Evolutionary conservation across 257 asterid genomes (phyloP).

Genomic region (Capsicum rhomboideum): DNA sequence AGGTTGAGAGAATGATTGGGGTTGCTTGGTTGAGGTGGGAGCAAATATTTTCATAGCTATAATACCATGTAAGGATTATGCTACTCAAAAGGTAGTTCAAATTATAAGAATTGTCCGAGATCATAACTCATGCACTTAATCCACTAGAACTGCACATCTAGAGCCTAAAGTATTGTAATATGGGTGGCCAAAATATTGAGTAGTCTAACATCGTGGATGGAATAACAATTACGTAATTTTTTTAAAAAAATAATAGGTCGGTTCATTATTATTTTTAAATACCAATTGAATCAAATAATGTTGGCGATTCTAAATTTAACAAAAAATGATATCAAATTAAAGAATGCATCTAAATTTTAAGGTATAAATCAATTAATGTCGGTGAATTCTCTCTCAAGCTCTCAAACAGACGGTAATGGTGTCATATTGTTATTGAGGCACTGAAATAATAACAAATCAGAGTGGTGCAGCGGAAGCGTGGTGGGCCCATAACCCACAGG

Average conservation of each 20-base stretch:
- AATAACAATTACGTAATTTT: too few relatives aligned
- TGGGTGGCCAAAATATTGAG: not conserved
- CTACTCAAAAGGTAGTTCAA: not conserved
- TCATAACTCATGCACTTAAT: not conserved
- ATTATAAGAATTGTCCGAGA: not conserved
- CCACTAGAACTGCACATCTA: not conserved
- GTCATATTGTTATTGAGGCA: rapidly evolving
- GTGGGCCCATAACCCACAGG: constrained; percentile 99
- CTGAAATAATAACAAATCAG: not conserved
- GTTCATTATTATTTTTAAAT: not conserved
- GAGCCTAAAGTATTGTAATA: too few relatives aligned
- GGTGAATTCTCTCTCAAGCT: too few relatives aligned
- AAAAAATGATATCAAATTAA: not conserved
- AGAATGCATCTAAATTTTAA: too few relatives aligned
- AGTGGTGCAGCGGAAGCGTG: constrained; percentile 67
- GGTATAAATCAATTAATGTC: too few relatives aligned
- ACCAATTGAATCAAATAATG: not conserved
- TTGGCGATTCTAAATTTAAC: not conserved
- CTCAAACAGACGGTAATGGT: too few relatives aligned
- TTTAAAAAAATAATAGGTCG: too few relatives aligned
- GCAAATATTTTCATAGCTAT: too few relatives aligned
- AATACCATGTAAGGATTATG: not conserved
- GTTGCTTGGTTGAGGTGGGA: too few relatives aligned
- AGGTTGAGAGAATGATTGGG: too few relatives aligned
- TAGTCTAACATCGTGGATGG: not conserved